phyloP scores from a whole-genome alignment of 2,329 filamentous ascomycete genomes.

The Tolypocladium paradoxum region DNA sequence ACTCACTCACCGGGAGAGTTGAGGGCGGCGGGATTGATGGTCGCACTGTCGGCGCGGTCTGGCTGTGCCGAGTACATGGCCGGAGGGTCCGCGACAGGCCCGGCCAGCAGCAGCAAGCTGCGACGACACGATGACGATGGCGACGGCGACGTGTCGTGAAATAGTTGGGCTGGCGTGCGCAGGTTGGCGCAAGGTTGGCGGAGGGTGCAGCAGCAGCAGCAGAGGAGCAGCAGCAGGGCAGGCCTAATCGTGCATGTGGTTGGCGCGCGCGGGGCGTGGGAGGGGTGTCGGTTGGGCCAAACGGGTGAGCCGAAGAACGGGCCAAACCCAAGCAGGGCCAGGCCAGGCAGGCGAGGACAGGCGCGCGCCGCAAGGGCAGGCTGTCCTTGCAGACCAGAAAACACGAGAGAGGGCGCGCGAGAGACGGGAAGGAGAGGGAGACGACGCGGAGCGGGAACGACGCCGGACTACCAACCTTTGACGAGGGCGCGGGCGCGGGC shows the following conservation, averaged over 20 bases:
- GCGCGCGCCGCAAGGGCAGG: background rate
- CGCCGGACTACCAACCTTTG: conserved; percentile 4
- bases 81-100: conserved; percentile 7
- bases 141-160: conserved; percentile 52
- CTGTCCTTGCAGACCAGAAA: background rate
- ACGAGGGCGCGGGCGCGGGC: conserved; percentile 4
- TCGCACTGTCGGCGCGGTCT: conserved; percentile 73
- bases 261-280: conserved; percentile 26
- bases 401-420: background rate
- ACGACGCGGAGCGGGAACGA: background rate
- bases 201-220: conserved; percentile 28
- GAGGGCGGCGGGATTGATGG: conserved; percentile 83
- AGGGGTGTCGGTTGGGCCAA: conserved; percentile 7
- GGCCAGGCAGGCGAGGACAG: background rate
- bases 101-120: conserved; percentile 5
- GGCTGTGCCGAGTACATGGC: conserved; percentile 33
- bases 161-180: conserved; percentile 40
- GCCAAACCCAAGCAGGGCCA: background rate
- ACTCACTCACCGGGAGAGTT: conserved; percentile 62
- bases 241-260: conserved; percentile 40
- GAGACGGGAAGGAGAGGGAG: background rate
- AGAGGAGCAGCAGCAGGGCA: conserved; percentile 8
- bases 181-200: conserved; percentile 20
- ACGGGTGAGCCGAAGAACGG: conserved; percentile 5
- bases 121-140: conserved; percentile 21